Evolutionary conservation across 345 rosid genomes (phyloP), one percentile per base, ranked within the genome.

Genomic region (Brassica rapa): DNA sequence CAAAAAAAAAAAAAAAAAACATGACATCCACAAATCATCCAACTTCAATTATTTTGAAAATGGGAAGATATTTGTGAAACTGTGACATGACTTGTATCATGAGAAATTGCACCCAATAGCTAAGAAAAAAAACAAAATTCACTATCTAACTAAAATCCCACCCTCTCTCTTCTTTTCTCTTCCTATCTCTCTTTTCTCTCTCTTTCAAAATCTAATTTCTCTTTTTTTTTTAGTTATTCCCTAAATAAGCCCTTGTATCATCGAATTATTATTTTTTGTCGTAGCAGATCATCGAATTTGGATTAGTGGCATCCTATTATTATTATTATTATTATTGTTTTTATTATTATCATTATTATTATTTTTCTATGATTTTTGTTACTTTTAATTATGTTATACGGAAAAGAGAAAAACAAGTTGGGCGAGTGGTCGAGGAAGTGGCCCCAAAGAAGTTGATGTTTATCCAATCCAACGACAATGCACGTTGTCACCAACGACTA

Each of bases 351-450:
- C 3, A 4, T 32, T 32, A 32, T 35, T 35, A 35, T 35, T 35
- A 35, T 35, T 33, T 33, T 57, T 15, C 6, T 55, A 27, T 5
- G 46, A 16, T 65, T 0, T 9, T 16, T 32, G 30, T 4, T 55
- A 16, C 1, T 15, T 12, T 2, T n/a, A 63, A 0, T 63, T 3
- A 25, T 19, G 77, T 19, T 5, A 15, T 73, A 43, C 56, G 57
- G 15, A 66, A 66, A 73, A 15, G 23, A 46, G 69, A 69, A 65
- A 71, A 27, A 46, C 12, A 56, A 49, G 71, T 77, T 71, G 81
- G 60, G 25, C 51, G 67, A 77, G 81, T 77, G 57, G 81, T 56
- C 27, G 15, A 56, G 72, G 56, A 14, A 55, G 71, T 77, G 76
- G 71, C 51, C 76, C 66, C 55, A 49, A 49, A 49, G 55, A 16